A percentile compares a stretch with the other conserved stretches of the same genome.
Conservation (phyloP, 352 stramenopile genomes). For the Globisporangium heterothallicum region DNA sequence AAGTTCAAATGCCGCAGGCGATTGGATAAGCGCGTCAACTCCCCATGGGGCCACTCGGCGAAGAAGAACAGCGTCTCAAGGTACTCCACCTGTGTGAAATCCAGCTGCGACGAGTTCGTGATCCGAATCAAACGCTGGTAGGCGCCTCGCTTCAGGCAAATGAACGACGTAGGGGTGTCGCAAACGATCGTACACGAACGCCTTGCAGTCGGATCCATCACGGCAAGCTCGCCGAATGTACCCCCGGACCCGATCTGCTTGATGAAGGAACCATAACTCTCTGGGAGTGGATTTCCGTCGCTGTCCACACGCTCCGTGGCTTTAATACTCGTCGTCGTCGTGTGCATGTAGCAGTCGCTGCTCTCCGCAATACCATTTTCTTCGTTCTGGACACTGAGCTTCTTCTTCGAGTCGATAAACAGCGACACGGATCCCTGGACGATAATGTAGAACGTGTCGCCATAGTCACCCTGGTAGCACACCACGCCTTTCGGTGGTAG, state of each 20-base stretch:
- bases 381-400: conserved; percentile 12
- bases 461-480: conserved; percentile 81
- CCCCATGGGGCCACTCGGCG: conserved; percentile 62
- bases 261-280: conserved; percentile 64
- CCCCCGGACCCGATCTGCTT: conserved; percentile 69
- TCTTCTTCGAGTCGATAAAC: conserved; percentile 63
- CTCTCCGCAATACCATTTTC: conserved; percentile 18
- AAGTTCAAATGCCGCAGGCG: conserved; percentile 61
- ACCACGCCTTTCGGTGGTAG: conserved; percentile 54
- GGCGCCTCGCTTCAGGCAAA: conserved; percentile 75
- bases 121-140: conserved; percentile 82
- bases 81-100: conserved; percentile 81
- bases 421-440: conserved; percentile 69
- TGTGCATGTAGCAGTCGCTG: conserved; percentile 12
- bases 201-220: conserved; percentile 71
- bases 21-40: conserved; percentile 68
- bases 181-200: conserved; percentile 74
- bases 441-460: conserved; percentile 79
- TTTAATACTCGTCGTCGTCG: neutral
- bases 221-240: conserved; percentile 75
- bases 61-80: conserved; percentile 81
- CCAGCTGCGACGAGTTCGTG: conserved; percentile 71
- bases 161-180: conserved; percentile 70
- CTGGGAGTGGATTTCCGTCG: conserved; percentile 20
- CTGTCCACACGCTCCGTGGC: neutral